These are phyloP conservation scores for Saccharomycopsis selenospora DNA, from an alignment of 805 yeast species.

Conservation along the genomic window DNA sequence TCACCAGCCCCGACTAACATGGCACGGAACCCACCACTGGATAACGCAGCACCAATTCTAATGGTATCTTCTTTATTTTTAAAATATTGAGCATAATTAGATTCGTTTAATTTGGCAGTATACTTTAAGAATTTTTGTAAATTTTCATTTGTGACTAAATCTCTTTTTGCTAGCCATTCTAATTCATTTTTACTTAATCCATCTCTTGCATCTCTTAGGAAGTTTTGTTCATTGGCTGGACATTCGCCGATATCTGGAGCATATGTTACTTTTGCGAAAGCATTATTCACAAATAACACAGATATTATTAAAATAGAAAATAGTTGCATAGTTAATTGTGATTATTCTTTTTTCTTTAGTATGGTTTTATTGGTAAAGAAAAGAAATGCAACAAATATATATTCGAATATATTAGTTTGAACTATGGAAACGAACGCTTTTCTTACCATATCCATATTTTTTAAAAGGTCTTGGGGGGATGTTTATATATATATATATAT, in stretches of 20 bases:
- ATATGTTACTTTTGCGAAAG: too few species aligned
- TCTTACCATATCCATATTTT: too few species aligned
- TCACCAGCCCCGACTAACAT: conserved; percentile 83
- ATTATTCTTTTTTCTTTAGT: too few species aligned
- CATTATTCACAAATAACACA: too few species aligned
- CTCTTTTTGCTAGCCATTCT: conserved; percentile 46
- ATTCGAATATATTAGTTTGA: too few species aligned
- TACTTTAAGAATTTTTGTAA: conserved; percentile 40
- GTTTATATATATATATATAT: too few species aligned
- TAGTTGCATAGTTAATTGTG: too few species aligned
- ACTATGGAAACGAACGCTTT: too few species aligned
- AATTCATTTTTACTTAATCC: conserved; percentile 40
- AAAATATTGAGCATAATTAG: conserved; percentile 19
- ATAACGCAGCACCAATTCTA: conserved; percentile 52
- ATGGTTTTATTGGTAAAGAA: too few species aligned
- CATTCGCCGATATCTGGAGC: not conserved
- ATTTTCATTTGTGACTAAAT: conserved; percentile 38
- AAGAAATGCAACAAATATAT: too few species aligned
- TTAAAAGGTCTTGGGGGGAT: too few species aligned
- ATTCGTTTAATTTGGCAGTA: conserved; percentile 23
- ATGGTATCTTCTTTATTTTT: conserved; percentile 22
- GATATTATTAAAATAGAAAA: too few species aligned
- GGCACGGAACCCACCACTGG: conserved; percentile 93
- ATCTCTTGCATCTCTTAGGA: conserved; percentile 40
- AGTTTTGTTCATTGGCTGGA: conserved; percentile 10